phyloP scores from a whole-genome alignment of 192 early-diverging fungal species.

The Coemansia sp. region DNA sequence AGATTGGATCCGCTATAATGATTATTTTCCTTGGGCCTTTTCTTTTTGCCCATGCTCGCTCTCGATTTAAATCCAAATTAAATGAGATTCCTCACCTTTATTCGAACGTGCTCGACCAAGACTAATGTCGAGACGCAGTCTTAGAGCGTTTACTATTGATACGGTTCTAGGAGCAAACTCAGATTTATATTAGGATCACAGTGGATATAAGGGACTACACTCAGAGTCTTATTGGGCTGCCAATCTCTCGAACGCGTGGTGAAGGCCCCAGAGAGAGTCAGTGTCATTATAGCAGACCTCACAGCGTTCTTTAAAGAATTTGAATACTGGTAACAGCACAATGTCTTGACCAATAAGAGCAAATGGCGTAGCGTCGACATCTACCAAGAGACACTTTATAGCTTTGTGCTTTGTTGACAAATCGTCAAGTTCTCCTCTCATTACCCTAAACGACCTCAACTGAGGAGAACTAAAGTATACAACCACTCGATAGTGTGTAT shows the following conservation, averaged over 20 bases:
- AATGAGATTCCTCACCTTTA: too few species aligned
- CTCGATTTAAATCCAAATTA: too few species aligned
- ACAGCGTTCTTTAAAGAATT: background rate
- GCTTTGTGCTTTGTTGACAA: background rate
- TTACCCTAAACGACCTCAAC: background rate
- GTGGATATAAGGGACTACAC: too few species aligned
- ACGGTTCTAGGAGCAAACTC: too few species aligned
- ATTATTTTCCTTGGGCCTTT: too few species aligned
- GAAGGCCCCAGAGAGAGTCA: background rate
- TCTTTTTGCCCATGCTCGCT: too few species aligned
- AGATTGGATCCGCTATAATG: background rate
- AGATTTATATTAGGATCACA: too few species aligned
- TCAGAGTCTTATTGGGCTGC: background rate
- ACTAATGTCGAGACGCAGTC: too few species aligned
- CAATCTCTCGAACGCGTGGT: background rate
- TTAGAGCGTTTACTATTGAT: too few species aligned
- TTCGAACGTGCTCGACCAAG: too few species aligned
- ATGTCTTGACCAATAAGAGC: background rate
- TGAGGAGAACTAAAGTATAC: background rate
- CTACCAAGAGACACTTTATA: background rate
- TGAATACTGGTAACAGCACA: background rate
- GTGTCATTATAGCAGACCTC: background rate
- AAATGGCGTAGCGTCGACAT: background rate
- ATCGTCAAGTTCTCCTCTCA: background rate
- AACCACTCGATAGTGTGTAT: background rate